phyloP scores from a whole-genome alignment of 2,329 filamentous ascomycete genomes.

The Arthrobotrys megalospora region DNA sequence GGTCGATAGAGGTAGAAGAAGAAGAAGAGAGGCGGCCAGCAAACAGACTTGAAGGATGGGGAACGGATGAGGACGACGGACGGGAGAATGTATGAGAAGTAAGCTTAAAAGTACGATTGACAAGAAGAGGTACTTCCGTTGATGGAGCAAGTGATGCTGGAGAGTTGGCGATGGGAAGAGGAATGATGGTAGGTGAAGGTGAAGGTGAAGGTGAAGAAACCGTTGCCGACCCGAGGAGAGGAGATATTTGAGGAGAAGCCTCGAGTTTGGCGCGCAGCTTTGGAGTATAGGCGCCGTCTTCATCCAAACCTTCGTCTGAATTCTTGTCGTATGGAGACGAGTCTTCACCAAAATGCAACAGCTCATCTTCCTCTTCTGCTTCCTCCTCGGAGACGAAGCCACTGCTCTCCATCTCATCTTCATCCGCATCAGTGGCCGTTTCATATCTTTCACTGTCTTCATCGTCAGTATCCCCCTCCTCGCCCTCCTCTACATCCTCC shows the following conservation, averaged over 20 bases:
- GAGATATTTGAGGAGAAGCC: slow-evolving; percentile 47
- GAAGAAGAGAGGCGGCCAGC: neutral
- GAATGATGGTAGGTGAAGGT: neutral
- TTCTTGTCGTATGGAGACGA: neutral
- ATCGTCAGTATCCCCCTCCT: slow-evolving; percentile 7
- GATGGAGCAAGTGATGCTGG: neutral
- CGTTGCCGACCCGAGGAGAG: slow-evolving; percentile 30
- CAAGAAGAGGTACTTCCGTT: slow-evolving; percentile 14
- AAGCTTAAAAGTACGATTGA: slow-evolving; percentile 28
- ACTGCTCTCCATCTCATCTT: slow-evolving; percentile 12
- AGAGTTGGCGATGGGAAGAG: slow-evolving; percentile 4
- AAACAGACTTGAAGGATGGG: slow-evolving; percentile 1
- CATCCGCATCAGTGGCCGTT: slow-evolving; percentile 1
- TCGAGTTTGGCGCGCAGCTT: slow-evolving; percentile 55
- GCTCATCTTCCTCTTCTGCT: slow-evolving; percentile 3
- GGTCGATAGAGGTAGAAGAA: neutral
- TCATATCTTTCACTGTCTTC: slow-evolving; percentile 17
- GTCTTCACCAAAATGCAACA: slow-evolving; percentile 2
- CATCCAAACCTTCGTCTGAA: slow-evolving; percentile 44
- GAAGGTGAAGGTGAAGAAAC: slow-evolving; percentile 8
- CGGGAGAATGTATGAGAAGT: slow-evolving; percentile 7
- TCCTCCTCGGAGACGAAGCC: neutral
- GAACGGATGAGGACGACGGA: slow-evolving; percentile 3
- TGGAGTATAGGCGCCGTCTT: slow-evolving; percentile 48
- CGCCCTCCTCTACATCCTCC: slow-evolving; percentile 20